phyloP scores from a whole-genome alignment of 306 rosid species.

The Quercus gilva region DNA sequence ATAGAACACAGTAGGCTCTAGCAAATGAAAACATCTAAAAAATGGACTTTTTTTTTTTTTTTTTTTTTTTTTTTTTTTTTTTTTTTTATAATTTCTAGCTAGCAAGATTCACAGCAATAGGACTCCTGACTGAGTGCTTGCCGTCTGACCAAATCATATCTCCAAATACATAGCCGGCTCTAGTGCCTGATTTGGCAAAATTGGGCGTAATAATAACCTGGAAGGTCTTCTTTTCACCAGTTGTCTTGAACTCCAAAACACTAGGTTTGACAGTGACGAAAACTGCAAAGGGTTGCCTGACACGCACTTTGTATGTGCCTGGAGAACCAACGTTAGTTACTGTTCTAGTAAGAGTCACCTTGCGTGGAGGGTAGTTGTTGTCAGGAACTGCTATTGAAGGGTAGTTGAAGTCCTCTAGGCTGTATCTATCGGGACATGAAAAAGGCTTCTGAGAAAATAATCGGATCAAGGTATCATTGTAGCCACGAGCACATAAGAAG shows the following conservation, averaged over 20 bases:
- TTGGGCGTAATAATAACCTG: constrained; percentile 18
- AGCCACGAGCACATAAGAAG: constrained; percentile 54
- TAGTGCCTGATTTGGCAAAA: not conserved
- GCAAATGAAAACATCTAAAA: too few relatives aligned
- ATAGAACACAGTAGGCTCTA: too few relatives aligned
- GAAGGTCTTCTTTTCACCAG: constrained; percentile 49
- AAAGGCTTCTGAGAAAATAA: constrained; percentile 21
- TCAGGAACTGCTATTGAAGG: constrained; percentile 46
- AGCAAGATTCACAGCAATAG: constrained; percentile 21
- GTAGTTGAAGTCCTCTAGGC: constrained; percentile 48
- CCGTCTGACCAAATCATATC: constrained; percentile 43
- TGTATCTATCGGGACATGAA: constrained; percentile 38
- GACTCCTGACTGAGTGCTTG: constrained; percentile 38
- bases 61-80: not conserved
- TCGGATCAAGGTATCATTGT: constrained; percentile 22
- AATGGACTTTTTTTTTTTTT: not conserved
- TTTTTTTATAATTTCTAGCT: not conserved
- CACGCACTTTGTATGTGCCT: constrained; percentile 27
- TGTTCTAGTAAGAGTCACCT: constrained; percentile 36
- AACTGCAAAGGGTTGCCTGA: constrained; percentile 33
- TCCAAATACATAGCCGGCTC: constrained; percentile 27
- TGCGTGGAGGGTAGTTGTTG: not conserved
- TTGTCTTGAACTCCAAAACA: constrained; percentile 22
- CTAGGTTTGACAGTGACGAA: constrained; percentile 35
- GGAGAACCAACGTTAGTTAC: constrained; percentile 57